phyloP scores from a whole-genome alignment of 345 rosid genomes.

The Linum usitatissimum region DNA sequence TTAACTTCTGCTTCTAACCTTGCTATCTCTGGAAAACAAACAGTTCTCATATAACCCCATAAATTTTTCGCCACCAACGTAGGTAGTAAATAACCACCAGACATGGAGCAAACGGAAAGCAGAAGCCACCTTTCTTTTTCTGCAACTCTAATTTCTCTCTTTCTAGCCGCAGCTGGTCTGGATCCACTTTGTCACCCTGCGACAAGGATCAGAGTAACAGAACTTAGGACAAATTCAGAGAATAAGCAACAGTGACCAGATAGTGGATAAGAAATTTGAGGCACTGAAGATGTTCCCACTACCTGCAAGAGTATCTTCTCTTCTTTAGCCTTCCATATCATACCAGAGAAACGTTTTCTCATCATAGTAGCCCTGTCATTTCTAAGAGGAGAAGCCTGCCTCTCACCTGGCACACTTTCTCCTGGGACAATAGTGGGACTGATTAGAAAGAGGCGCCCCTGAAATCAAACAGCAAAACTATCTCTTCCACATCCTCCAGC shows the following conservation, averaged over 20 bases:
- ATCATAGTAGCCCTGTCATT: constrained; percentile 13
- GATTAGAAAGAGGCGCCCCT: not conserved
- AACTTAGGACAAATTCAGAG: not conserved
- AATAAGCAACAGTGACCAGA: not conserved
- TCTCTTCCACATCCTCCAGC: constrained; percentile 1
- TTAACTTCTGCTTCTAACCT: constrained; percentile 7
- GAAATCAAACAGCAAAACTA: constrained; percentile 1
- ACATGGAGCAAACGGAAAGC: not conserved
- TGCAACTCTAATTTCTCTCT: constrained; percentile 17
- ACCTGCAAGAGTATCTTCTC: constrained; percentile 19
- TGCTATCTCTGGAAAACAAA: constrained; percentile 2
- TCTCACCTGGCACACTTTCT: constrained; percentile 15
- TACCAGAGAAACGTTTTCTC: constrained; percentile 18
- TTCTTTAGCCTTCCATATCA: constrained; percentile 20
- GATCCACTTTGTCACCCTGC: constrained; percentile 16
- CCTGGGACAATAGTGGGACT: constrained; percentile 4
- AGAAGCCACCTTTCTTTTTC: constrained; percentile 17
- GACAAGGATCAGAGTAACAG: constrained; percentile 13
- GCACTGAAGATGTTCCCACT: not conserved
- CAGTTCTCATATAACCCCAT: constrained; percentile 2
- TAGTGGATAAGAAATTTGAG: not conserved
- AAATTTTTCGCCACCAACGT: not conserved
- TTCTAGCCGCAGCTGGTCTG: constrained; percentile 14
- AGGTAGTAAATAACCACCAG: constrained; percentile 6
- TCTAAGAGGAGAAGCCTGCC: constrained; percentile 16